These are phyloP conservation scores for Aurinia saxatilis DNA, from an alignment of 345 rosid genomes.

Conservation along the genomic window DNA sequence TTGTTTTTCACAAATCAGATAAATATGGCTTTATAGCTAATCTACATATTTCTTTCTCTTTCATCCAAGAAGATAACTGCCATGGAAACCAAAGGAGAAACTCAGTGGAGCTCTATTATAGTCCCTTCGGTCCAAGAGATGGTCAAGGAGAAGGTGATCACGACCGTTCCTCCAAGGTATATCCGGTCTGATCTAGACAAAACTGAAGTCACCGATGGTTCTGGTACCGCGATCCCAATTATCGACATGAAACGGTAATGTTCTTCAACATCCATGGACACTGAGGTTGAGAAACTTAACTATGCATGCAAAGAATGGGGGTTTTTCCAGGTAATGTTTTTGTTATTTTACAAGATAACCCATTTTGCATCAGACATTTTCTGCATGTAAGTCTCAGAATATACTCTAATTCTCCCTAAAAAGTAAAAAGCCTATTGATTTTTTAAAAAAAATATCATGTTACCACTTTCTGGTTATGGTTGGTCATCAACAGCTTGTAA, in stretches of 20 bases:
- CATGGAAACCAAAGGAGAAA: constrained; percentile 19
- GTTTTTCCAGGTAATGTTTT: constrained; percentile 46
- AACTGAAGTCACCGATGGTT: no score
- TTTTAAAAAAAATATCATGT: not conserved
- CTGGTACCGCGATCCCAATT: constrained; percentile 13
- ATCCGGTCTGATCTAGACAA: not conserved
- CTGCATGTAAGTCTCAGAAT: not conserved
- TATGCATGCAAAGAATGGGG: constrained; percentile 54
- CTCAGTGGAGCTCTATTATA: constrained; percentile 18
- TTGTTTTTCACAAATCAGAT: not conserved
- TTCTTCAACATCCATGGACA: constrained; percentile 14
- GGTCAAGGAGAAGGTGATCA: not conserved
- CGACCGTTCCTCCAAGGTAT: constrained; percentile 20
- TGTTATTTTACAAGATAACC: not conserved
- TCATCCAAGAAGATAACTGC: not conserved
- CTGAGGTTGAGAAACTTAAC: no score
- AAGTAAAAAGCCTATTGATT: no score
- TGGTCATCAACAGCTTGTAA: constrained; percentile 26
- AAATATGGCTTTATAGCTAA: not conserved
- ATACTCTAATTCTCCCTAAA: not conserved
- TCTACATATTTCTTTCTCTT: not conserved
- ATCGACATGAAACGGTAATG: constrained; percentile 15
- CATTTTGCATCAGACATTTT: not conserved
- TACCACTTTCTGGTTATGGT: not conserved
- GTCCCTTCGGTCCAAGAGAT: no score